These are phyloP conservation scores for Incumbomyces delicatus DNA, from an alignment of 2,329 filamentous ascomycete species.

Conservation along the genomic window DNA sequence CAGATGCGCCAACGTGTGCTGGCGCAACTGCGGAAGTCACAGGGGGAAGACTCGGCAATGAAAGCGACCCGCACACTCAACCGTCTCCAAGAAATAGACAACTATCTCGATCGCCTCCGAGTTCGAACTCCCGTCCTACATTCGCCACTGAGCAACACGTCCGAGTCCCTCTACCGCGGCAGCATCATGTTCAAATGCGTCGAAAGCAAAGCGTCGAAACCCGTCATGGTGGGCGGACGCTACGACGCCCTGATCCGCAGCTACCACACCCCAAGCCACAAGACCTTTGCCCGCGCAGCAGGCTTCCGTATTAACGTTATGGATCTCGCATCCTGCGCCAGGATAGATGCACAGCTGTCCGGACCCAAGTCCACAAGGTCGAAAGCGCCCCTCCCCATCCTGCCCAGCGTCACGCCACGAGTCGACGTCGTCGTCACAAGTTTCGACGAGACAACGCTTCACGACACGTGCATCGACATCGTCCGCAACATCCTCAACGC, in stretches of 20 bases:
- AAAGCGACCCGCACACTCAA: constrained; percentile 51
- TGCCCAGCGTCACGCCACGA: constrained; percentile 19
- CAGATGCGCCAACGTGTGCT: constrained; percentile 12
- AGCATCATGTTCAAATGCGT: constrained; percentile 86
- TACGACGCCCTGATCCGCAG: constrained; percentile 86
- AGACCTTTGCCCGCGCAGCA: constrained; percentile 62
- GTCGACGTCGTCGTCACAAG: constrained; percentile 87
- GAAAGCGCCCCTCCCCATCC: constrained; percentile 21
- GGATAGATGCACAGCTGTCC: constrained; percentile 4
- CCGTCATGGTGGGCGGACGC: constrained; percentile 84
- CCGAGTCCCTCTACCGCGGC: constrained; percentile 79
- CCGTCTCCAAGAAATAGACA: constrained; percentile 68
- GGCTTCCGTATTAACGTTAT: constrained; percentile 53
- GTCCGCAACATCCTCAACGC: constrained; percentile 71
- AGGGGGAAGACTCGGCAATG: constrained; percentile 44
- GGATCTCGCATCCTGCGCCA: constrained; percentile 15
- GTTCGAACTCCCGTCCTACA: constrained; percentile 72
- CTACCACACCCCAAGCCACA: constrained; percentile 56
- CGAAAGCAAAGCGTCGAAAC: constrained; percentile 65
- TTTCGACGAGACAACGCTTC: constrained; percentile 67
- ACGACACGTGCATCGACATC: constrained; percentile 66
- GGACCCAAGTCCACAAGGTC: constrained; percentile 20
- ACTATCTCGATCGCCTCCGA: constrained; percentile 65
- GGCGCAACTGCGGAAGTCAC: constrained; percentile 29
- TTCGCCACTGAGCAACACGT: constrained; percentile 75